A percentile compares a stretch with the other conserved stretches of the same genome.
phyloP scores from a whole-genome alignment of 768 basidiomycete genomes.

The Tricholoma saponaceum region DNA sequence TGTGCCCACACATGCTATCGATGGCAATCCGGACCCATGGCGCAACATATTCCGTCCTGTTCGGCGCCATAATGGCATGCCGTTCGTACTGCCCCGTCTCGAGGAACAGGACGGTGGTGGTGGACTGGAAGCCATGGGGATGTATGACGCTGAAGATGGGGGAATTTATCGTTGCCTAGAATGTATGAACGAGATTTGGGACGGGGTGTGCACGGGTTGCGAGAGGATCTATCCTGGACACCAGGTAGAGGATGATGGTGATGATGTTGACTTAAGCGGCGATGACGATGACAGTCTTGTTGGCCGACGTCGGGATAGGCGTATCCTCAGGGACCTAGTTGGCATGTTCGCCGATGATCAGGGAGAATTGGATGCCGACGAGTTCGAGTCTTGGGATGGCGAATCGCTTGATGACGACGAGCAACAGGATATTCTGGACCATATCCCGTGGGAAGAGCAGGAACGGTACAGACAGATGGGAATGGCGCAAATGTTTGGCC shows the following conservation, averaged over 20 bases:
- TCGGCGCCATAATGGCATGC: constrained; percentile 14
- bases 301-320: not conserved
- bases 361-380: not conserved
- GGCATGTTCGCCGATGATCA: not conserved
- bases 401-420: constrained; percentile 5
- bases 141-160: constrained; percentile 71
- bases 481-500: not conserved
- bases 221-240: constrained; percentile 59
- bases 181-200: constrained; percentile 78
- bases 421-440: constrained; percentile 7
- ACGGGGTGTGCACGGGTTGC: constrained; percentile 61
- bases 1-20: constrained; percentile 19
- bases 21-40: constrained; percentile 54
- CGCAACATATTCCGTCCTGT: constrained; percentile 49
- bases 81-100: constrained; percentile 17
- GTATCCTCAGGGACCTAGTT: not conserved
- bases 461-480: constrained; percentile 8
- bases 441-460: not conserved
- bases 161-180: constrained; percentile 73
- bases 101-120: constrained; percentile 18
- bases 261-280: constrained; percentile 19
- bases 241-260: constrained; percentile 34
- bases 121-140: constrained; percentile 46
- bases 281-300: constrained; percentile 1
- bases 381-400: not conserved